These are phyloP conservation scores for Cryptosporidium canis DNA, from an alignment of 169 alveolate species.

Conservation along the genomic window DNA sequence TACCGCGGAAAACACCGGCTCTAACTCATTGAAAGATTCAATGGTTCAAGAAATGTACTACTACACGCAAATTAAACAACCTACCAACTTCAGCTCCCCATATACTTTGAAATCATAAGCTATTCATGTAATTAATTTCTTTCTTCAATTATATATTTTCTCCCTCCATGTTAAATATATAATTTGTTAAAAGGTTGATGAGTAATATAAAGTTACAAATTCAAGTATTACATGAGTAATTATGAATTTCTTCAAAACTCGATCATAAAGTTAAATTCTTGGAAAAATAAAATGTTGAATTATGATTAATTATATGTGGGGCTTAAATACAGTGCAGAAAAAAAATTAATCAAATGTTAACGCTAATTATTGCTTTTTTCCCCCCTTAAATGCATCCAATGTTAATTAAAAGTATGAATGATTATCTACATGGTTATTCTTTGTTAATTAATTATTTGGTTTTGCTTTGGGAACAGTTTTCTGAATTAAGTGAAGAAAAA, in stretches of 20 bases:
- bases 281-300: neutral
- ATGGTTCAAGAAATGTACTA: too few relatives aligned
- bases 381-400: neutral
- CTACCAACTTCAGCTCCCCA: neutral
- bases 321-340: neutral
- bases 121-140: neutral
- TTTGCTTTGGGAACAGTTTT: neutral
- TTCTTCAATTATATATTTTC: neutral
- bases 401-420: neutral
- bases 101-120: neutral
- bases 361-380: constrained; percentile 55
- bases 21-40: neutral
- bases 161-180: neutral
- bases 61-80: too few relatives aligned
- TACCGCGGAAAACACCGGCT: neutral
- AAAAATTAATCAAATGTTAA: neutral
- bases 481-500: constrained; percentile 6
- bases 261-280: neutral
- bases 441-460: neutral
- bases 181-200: neutral
- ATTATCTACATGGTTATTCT: neutral
- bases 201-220: neutral
- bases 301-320: neutral
- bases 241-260: neutral
- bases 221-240: neutral